phyloP scores from a whole-genome alignment of 495 filamentous ascomycete genomes.

The Clavariopsis aquatica region DNA sequence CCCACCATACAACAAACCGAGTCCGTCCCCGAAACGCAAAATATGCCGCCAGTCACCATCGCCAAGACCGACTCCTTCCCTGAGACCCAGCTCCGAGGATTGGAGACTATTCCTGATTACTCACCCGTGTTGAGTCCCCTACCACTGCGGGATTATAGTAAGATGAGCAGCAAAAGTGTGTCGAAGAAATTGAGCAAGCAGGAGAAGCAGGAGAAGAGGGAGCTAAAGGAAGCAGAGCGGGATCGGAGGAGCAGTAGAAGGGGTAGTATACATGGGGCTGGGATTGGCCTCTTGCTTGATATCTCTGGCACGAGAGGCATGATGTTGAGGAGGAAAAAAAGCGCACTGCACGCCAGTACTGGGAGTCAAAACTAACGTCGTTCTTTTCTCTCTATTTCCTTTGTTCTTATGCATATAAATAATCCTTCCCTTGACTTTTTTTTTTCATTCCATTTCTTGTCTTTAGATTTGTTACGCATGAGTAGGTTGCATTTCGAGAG shows the following conservation, averaged over 20 bases:
- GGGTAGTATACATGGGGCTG: conserved; percentile 7
- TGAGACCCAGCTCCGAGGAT: background rate
- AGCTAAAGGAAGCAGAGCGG: conserved; percentile 10
- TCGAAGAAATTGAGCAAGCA: conserved; percentile 4
- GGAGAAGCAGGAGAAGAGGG: conserved; percentile 26
- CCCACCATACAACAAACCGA: background rate
- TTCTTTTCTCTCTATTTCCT: background rate
- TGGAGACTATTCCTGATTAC: background rate
- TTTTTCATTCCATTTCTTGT: background rate
- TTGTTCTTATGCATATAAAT: no score
- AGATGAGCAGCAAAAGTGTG: background rate
- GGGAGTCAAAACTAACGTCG: background rate
- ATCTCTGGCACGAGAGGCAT: conserved; percentile 40
- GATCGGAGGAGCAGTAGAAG: conserved; percentile 17
- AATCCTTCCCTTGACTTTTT: background rate
- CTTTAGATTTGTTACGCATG: background rate
- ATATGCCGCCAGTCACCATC: background rate
- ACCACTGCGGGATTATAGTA: background rate
- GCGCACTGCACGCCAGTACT: background rate
- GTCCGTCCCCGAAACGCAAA: conserved; percentile 4
- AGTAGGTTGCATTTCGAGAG: background rate
- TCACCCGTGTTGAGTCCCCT: background rate
- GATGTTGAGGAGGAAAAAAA: conserved; percentile 32
- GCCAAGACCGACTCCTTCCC: conserved; percentile 4
- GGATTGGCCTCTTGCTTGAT: conserved; percentile 29